Base-by-base conservation (phyloP, 768 basidiomycete genomes). In the Mycena latifolia region DNA sequence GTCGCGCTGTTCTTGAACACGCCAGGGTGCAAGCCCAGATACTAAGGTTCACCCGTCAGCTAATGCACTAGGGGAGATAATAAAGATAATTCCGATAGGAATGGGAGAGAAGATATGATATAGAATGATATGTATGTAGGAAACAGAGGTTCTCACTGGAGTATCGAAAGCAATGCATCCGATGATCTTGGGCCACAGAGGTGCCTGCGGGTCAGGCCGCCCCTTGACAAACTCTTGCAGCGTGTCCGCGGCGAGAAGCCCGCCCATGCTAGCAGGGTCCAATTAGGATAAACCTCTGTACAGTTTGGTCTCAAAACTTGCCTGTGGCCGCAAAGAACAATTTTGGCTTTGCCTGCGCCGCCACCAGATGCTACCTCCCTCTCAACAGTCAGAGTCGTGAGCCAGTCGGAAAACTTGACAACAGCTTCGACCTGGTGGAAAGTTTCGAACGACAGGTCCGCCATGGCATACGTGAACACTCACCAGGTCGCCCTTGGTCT, bases 401-500 rank as follows among this genome's bases (percentile, higher is more conserved):
- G 86, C 96, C 96, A 98, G 74, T 97, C 95, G 10, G 94, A 88
- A 76, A 98, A 96, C 10, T 88, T 87, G 31, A 91, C 86, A 4
- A 95, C 92, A 17, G 96, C 94, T 74, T 89, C 89, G 50, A 84
- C 86, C 94, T 96, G 67, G 29, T 54, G 46, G 31, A 45, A 46
- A 33, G 14, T 14, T 14, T 43, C 24, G 54, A 48, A 60, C 53
- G 35, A 35, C 55, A 45, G 55, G 24, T 41, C 3, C 27, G 2
- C 24, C 1, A 20, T 5, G 8, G 22, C 9, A 46, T 10, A 14
- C 10, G 10, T 25, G 14, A 12, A 14, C 12, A 81, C 89, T 70
- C 73, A 96, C 95, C 77, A 98, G 79, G 60, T 96, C 91, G 47
- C 96, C 96, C 77, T 94, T 95, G 9, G 96, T 97, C 92, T 98